Percentiles rank a stretch among this genome's conserved stretches.
phyloP scores from a whole-genome alignment of 129 eudicot genomes.

The Chrysanthemum makinoi region DNA sequence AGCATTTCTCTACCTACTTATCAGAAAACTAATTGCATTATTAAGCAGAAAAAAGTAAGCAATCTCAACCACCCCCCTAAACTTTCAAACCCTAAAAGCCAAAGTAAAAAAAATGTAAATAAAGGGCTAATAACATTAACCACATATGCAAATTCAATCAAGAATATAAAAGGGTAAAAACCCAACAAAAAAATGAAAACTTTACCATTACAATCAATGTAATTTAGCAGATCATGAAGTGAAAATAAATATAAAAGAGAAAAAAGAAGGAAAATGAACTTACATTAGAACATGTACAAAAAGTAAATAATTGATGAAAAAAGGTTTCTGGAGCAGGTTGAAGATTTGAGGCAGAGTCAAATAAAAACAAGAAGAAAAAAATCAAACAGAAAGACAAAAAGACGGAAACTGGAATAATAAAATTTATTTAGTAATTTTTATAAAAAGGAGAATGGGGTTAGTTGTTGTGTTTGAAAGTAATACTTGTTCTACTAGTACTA shows the following conservation, averaged over 20 bases:
- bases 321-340: conserved; percentile 6
- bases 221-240: conserved; percentile 14
- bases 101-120: not conserved
- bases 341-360: conserved; percentile 24
- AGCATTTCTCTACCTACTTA: too few species aligned
- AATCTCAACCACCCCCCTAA: not conserved
- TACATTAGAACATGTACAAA: conserved; percentile 22
- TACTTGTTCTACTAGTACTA: too few species aligned
- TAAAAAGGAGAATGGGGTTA: not conserved
- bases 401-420: conserved; percentile 13
- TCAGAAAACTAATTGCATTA: too few species aligned
- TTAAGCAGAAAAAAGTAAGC: not conserved
- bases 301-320: conserved; percentile 8
- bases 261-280: conserved; percentile 21
- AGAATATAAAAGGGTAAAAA: conserved; percentile 6
- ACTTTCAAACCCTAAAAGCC: conserved; percentile 26
- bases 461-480: too few species aligned
- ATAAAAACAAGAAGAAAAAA: conserved; percentile 8
- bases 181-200: too few species aligned
- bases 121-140: not conserved
- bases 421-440: too few species aligned
- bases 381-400: conserved; percentile 14
- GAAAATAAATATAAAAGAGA: too few species aligned
- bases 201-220: not conserved
- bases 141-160: conserved; percentile 4